phyloP scores from a whole-genome alignment of 768 basidiomycete species.

The Pleurotus sapidus region DNA sequence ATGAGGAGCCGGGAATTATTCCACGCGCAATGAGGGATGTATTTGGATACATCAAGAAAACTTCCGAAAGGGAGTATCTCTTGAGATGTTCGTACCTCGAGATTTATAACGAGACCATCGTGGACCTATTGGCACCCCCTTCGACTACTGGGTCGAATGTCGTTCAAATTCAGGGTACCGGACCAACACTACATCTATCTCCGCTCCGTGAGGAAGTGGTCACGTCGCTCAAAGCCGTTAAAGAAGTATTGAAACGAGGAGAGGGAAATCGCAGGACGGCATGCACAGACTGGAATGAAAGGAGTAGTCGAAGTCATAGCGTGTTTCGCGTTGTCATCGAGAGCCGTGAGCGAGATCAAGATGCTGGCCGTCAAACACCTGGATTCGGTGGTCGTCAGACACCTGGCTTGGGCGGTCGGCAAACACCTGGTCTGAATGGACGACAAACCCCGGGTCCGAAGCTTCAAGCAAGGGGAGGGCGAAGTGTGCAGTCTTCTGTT shows the following conservation, averaged over 20 bases:
- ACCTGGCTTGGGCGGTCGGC: constrained; percentile 24
- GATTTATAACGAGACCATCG: constrained; percentile 92
- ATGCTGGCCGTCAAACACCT: constrained; percentile 29
- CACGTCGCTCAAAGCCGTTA: constrained; percentile 83
- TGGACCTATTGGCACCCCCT: constrained; percentile 81
- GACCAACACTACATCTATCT: constrained; percentile 58
- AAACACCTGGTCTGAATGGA: constrained; percentile 23
- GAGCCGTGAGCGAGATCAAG: constrained; percentile 69
- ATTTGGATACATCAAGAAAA: constrained; percentile 77
- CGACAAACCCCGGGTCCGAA: constrained; percentile 59
- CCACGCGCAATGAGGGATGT: constrained; percentile 92
- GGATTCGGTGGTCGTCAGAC: constrained; percentile 23
- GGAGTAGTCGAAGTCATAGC: constrained; percentile 92
- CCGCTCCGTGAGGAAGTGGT: constrained; percentile 92
- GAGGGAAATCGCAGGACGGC: constrained; percentile 88
- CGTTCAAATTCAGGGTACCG: constrained; percentile 74
- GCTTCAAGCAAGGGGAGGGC: constrained; percentile 74
- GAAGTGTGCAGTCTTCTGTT: constrained; percentile 76
- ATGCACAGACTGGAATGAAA: constrained; percentile 98
- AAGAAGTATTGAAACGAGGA: constrained; percentile 81
- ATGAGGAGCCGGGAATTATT: constrained; percentile 90
- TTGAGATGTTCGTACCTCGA: constrained; percentile 95
- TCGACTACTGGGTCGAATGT: constrained; percentile 41
- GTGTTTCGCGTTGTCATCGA: constrained; percentile 94
- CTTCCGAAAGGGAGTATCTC: constrained; percentile 84